Evolutionary conservation across 257 asterid genomes (phyloP).

Genomic region (Sherardia arvensis): DNA sequence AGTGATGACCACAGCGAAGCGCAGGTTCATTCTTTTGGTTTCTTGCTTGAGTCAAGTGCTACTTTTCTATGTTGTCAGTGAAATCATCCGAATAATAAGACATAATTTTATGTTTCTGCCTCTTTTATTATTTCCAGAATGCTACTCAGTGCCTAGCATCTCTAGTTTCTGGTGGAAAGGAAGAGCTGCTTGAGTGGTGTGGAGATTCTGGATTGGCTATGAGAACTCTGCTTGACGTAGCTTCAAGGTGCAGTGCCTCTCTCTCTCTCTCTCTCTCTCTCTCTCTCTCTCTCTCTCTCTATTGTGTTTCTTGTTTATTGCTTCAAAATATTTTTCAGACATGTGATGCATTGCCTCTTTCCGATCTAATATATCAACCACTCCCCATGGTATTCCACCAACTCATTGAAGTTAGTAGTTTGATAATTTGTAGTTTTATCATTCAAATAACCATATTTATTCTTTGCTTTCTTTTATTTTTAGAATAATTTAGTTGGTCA

Average conservation of each 20-base stretch:
- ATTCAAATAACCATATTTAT: not conserved
- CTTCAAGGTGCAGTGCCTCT: constrained; percentile 62
- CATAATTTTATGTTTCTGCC: constrained; percentile 9
- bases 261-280: no score
- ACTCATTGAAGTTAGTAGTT: not conserved
- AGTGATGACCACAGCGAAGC: constrained; percentile 84
- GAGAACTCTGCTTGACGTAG: constrained; percentile 91
- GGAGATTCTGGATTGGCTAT: constrained; percentile 81
- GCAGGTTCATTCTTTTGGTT: constrained; percentile 48
- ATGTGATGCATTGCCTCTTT: not conserved
- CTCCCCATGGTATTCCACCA: not conserved
- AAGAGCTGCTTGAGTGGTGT: constrained; percentile 76
- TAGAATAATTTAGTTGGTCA: not conserved
- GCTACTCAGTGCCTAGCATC: constrained; percentile 94
- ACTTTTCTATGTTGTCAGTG: constrained; percentile 10
- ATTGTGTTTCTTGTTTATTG: not conserved
- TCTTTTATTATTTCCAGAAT: constrained; percentile 34
- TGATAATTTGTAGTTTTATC: not conserved
- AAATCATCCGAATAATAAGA: not conserved
- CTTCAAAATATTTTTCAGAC: not conserved
- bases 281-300: no score
- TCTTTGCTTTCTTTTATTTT: not conserved
- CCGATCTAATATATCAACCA: not conserved
- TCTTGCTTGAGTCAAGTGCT: not conserved
- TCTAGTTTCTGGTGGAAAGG: constrained; percentile 75